phyloP scores from a whole-genome alignment of 2,329 filamentous ascomycete genomes.

The Colletotrichum shisoi region DNA sequence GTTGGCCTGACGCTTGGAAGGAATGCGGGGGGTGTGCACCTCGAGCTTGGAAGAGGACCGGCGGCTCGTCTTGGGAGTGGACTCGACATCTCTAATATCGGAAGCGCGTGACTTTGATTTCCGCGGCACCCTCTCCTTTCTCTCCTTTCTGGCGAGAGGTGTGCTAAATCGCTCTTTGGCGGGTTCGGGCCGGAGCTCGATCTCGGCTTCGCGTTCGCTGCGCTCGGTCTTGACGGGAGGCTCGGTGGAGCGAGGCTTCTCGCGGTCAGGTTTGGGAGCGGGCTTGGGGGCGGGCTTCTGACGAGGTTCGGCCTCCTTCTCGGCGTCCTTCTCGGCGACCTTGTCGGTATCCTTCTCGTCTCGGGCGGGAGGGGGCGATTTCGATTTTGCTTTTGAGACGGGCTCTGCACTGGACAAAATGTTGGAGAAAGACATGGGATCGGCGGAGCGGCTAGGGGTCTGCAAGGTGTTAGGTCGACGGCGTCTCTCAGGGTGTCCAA shows the following conservation, averaged over 20 bases:
- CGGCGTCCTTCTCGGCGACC: no score
- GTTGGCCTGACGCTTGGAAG: conserved; percentile 68
- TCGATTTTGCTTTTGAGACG: conserved; percentile 59
- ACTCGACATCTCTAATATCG: conserved; percentile 59
- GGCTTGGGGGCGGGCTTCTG: conserved; percentile 37
- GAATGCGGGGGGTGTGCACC: conserved; percentile 57
- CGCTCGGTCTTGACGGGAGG: conserved; percentile 49
- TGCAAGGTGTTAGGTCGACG: conserved; percentile 47
- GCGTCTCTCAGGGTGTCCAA: background rate
- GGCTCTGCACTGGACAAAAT: conserved; percentile 85
- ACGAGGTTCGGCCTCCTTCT: conserved; percentile 14
- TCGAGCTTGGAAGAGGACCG: conserved; percentile 61
- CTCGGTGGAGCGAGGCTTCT: conserved; percentile 40
- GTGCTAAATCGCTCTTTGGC: conserved; percentile 36
- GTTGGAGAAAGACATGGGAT: conserved; percentile 96
- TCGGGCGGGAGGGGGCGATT: conserved; percentile 28
- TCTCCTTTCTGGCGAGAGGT: conserved; percentile 40
- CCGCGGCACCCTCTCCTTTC: conserved; percentile 44
- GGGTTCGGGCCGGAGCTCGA: conserved; percentile 37
- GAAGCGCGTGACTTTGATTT: conserved; percentile 62
- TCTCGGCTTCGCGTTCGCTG: conserved; percentile 44
- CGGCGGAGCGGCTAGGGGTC: conserved; percentile 76
- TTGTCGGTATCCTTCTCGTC: conserved; percentile 15
- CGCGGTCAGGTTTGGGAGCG: conserved; percentile 39
- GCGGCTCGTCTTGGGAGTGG: conserved; percentile 58